phyloP scores from a whole-genome alignment of 2,329 filamentous ascomycete genomes.

The Nannizzia gypsea region DNA sequence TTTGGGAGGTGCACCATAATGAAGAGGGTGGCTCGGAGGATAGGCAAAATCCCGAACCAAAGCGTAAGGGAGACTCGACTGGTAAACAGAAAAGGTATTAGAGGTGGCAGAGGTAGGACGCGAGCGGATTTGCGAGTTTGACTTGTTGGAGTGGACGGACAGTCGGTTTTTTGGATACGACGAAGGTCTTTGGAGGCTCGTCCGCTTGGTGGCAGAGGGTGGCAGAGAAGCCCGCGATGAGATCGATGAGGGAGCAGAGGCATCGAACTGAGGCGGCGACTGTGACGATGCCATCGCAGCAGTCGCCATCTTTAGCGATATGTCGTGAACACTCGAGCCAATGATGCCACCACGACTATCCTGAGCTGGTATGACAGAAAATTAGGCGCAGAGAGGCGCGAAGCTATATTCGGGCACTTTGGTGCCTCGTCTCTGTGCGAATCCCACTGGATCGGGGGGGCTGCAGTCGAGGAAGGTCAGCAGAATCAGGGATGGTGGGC shows the following conservation, averaged over 20 bases:
- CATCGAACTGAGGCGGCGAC: constrained; percentile 20
- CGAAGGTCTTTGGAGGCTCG: constrained; percentile 55
- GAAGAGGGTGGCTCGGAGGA: constrained; percentile 65
- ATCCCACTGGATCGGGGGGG: background rate
- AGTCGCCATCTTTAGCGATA: constrained; percentile 18
- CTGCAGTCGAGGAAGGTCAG: background rate
- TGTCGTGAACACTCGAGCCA: background rate
- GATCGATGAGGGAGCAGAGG: constrained; percentile 21
- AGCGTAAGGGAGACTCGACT: constrained; percentile 78
- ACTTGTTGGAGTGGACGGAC: constrained; percentile 69
- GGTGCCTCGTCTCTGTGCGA: background rate
- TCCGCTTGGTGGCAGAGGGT: constrained; percentile 44
- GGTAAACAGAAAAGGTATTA: constrained; percentile 67
- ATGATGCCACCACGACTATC: background rate
- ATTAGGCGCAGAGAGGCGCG: background rate
- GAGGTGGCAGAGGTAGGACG: constrained; percentile 72
- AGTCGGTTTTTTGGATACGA: constrained; percentile 70
- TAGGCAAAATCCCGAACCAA: constrained; percentile 95
- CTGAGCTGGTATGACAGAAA: background rate
- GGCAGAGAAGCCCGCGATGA: constrained; percentile 36
- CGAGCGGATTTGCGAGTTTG: constrained; percentile 49
- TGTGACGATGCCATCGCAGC: constrained; percentile 29
- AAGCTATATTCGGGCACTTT: background rate
- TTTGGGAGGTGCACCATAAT: constrained; percentile 84
- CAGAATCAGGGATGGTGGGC: background rate